Evolutionary conservation across 192 early-diverging fungal genomes (phyloP), one percentile per base, ranked within the genome.

Genomic region (Coemansia sp.): DNA sequence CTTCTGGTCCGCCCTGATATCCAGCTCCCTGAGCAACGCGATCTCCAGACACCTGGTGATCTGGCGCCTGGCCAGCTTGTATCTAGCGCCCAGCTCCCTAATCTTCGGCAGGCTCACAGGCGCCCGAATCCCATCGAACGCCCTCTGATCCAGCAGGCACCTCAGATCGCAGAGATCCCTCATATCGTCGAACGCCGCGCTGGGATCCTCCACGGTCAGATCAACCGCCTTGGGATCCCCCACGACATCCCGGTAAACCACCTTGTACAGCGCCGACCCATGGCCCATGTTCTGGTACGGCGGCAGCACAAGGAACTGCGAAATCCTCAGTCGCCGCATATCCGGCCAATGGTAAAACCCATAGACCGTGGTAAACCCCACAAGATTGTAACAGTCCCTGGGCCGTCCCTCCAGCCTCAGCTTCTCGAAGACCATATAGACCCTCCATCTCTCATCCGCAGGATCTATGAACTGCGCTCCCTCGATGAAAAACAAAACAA

Each of bases 231-330:
- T 55, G 2, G 62, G 39, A 18, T 56, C 65, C 0, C 11, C 35
- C 2, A 46, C 24, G 1, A 74, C 60, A 3, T 68, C 39, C 13
- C 78, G 35, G 69, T 91, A 88, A 7, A 92, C 64, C 7, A 76
- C 72, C 19, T 71, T 60, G 65, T 95, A 95, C 7, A 95, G 70
- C 51, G 64, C 74, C 65, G 86, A 83, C 57, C 93, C 95, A 72
- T 95, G 93, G 24, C 93, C 92, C 56, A 85, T 74, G 52, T 83
- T 78, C 65, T 93, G 93, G 72, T 83, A 95, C 39, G 93, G 89
- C 25, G 95, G 95, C 60, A 98, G 68, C n/a, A 98, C 86, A 9
- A 98, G 62, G 64, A 95, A 93, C 84, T 98, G 95, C 71, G 93
- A 94, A 51, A 98, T 98, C 32, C 94, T 78, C 80, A 93, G 84